A percentile compares a stretch with the other conserved stretches of the same genome.
phyloP scores from a whole-genome alignment of 306 rosid genomes.

The Quillaja saponaria region DNA sequence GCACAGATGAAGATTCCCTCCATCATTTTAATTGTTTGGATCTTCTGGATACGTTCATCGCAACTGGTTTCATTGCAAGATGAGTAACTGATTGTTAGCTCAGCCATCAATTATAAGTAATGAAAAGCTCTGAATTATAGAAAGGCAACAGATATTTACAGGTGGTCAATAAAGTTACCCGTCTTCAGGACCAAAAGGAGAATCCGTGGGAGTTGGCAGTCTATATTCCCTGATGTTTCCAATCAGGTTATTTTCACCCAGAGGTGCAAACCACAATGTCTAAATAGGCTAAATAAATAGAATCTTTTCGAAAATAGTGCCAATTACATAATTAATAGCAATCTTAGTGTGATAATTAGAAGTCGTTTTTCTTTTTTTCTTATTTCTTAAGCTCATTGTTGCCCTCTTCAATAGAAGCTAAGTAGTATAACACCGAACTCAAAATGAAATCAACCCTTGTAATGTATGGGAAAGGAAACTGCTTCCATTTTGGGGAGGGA shows the following conservation, averaged over 20 bases:
- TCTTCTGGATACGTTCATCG: slow-evolving; percentile 96
- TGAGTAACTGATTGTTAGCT: slow-evolving; percentile 21
- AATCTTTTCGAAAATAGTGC: no score
- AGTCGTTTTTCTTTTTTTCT: neutral
- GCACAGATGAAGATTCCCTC: slow-evolving; percentile 97
- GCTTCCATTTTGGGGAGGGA: neutral
- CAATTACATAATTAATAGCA: no score
- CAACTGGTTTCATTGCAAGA: slow-evolving; percentile 61
- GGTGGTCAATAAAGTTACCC: neutral
- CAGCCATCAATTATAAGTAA: slow-evolving; percentile 19
- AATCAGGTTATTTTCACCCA: no score
- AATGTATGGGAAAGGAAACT: slow-evolving; percentile 16
- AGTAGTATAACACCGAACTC: neutral
- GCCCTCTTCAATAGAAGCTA: slow-evolving; percentile 7
- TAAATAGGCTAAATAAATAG: no score
- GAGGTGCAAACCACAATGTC: no score
- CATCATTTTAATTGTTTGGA: slow-evolving; percentile 95
- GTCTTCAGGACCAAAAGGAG: slow-evolving; percentile 9
- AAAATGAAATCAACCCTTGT: slow-evolving; percentile 1
- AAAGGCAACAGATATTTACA: slow-evolving; percentile 6
- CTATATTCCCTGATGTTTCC: no score
- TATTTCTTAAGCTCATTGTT: neutral
- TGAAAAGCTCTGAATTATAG: slow-evolving; percentile 11
- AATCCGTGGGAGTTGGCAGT: neutral
- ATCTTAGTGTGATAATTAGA: no score